A percentile compares a stretch with the other conserved stretches of the same genome.
Evolutionary conservation across 352 stramenopile species (phyloP).

Genomic region (Phytophthora citrophthora): DNA sequence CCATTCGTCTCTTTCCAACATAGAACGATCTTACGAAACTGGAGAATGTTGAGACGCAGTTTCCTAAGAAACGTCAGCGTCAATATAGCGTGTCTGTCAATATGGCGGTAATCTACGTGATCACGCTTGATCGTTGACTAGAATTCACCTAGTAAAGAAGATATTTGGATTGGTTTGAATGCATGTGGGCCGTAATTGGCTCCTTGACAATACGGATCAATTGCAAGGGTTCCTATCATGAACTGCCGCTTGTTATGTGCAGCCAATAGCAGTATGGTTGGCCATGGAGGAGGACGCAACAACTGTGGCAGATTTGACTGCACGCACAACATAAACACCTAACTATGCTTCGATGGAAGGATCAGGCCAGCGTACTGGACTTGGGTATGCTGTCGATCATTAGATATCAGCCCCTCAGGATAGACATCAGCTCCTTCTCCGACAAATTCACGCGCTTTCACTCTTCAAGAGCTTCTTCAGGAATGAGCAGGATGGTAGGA

Average conservation of each 20-base stretch:
- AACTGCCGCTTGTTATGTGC: slow-evolving; percentile 88
- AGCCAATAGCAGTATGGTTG: slow-evolving; percentile 90
- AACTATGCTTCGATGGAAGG: slow-evolving; percentile 38
- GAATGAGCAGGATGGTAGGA: slow-evolving; percentile 12
- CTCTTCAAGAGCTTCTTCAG: slow-evolving; percentile 11
- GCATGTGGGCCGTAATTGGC: slow-evolving; percentile 86
- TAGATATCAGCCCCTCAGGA: slow-evolving; percentile 86
- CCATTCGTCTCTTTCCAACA: not conserved
- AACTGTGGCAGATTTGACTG: slow-evolving; percentile 91
- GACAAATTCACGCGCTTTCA: not conserved
- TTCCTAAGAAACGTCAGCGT: too few species aligned
- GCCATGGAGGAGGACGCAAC: slow-evolving; percentile 62
- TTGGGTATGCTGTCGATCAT: slow-evolving; percentile 84
- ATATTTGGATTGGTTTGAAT: not conserved
- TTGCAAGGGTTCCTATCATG: slow-evolving; percentile 91
- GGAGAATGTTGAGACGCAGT: too few species aligned
- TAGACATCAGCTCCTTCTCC: slow-evolving; percentile 78
- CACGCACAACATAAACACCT: slow-evolving; percentile 34
- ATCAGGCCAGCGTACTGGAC: slow-evolving; percentile 88
- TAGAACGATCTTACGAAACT: too few species aligned
- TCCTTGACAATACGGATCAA: slow-evolving; percentile 79
- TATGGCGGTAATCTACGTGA: too few species aligned
- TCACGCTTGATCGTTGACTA: too few species aligned
- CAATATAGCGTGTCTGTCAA: too few species aligned
- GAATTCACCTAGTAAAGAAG: too few species aligned